These are phyloP conservation scores for Rhodocollybia butyracea DNA, from an alignment of 768 basidiomycete species.

Conservation along the genomic window DNA sequence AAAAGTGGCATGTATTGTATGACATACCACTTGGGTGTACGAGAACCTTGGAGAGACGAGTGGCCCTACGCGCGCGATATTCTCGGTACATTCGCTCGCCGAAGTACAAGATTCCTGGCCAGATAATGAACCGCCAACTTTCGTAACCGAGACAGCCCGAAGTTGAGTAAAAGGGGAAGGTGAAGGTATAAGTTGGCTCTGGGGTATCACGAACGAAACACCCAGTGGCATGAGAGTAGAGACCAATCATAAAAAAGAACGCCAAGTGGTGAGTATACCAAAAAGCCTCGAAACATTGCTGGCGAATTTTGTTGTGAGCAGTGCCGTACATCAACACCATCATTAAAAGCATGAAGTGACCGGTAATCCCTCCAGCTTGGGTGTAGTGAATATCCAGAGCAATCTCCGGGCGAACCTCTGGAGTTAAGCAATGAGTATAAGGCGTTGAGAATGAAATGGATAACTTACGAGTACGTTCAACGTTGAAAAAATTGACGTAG, in stretches of 20 bases:
- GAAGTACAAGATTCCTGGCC: conserved; percentile 89
- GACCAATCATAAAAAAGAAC: conserved; percentile 90
- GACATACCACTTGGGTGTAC: conserved; percentile 81
- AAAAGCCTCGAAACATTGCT: conserved; percentile 92
- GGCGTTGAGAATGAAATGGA: not conserved
- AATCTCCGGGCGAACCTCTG: conserved; percentile 76
- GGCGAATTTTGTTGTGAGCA: conserved; percentile 83
- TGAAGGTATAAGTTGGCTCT: conserved; percentile 60
- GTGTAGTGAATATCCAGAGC: conserved; percentile 87
- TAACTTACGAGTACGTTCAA: conserved; percentile 78
- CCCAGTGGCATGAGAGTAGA: conserved; percentile 88
- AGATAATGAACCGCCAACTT: conserved; percentile 90
- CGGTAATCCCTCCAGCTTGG: conserved; percentile 89
- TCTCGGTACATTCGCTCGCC: conserved; percentile 84
- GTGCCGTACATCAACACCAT: conserved; percentile 94
- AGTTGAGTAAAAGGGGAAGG: conserved; percentile 87
- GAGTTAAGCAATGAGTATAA: conserved; percentile 1
- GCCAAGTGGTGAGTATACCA: conserved; percentile 97
- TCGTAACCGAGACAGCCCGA: conserved; percentile 89
- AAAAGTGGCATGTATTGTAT: conserved; percentile 2
- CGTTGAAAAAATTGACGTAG: conserved; percentile 91
- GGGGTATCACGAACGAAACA: conserved; percentile 92
- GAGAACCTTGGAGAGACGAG: conserved; percentile 79
- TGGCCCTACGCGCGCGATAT: conserved; percentile 73
- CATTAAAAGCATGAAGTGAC: conserved; percentile 92